Conservation (phyloP, 345 rosid species). For the Cardiospermum halicacabum region DNA sequence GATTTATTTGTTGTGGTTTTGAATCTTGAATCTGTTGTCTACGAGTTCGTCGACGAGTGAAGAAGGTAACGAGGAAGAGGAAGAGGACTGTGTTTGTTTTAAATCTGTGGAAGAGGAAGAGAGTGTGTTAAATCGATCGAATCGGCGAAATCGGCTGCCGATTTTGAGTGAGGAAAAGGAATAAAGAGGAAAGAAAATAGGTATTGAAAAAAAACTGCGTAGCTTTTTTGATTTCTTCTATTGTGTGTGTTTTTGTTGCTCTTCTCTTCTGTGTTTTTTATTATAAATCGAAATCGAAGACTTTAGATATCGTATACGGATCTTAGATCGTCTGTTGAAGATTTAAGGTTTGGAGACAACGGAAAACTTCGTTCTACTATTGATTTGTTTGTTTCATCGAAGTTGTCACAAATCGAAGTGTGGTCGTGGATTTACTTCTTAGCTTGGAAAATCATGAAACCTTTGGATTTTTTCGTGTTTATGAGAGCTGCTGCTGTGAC, state of each 20-base stretch:
- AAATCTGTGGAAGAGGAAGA: constrained; percentile 5
- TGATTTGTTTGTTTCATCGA: not conserved
- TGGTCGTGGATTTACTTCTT: too few relatives aligned
- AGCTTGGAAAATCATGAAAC: not conserved
- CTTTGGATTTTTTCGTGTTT: not conserved
- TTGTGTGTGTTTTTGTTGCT: constrained; percentile 34
- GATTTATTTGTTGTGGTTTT: not conserved
- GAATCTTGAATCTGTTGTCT: not conserved
- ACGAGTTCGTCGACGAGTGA: constrained; percentile 9
- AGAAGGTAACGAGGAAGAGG: not conserved
- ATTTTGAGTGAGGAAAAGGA: constrained; percentile 1
- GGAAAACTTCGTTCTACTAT: too few relatives aligned
- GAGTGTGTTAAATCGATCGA: constrained; percentile 1
- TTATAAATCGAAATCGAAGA: constrained; percentile 1
- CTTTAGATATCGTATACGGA: not conserved
- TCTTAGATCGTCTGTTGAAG: not conserved
- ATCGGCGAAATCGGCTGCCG: constrained; percentile 6
- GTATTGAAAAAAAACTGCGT: constrained; percentile 29
- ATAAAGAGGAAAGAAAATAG: constrained; percentile 15
- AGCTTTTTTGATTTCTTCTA: constrained; percentile 33
- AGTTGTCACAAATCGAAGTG: not conserved
- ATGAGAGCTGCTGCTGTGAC: constrained; percentile 9
- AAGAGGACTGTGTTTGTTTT: constrained; percentile 7
- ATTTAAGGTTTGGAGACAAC: too few relatives aligned
- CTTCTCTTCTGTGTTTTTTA: constrained; percentile 6